Base-by-base conservation (phyloP, 441 rosid genomes). In the Aquilaria agallochum region DNA sequence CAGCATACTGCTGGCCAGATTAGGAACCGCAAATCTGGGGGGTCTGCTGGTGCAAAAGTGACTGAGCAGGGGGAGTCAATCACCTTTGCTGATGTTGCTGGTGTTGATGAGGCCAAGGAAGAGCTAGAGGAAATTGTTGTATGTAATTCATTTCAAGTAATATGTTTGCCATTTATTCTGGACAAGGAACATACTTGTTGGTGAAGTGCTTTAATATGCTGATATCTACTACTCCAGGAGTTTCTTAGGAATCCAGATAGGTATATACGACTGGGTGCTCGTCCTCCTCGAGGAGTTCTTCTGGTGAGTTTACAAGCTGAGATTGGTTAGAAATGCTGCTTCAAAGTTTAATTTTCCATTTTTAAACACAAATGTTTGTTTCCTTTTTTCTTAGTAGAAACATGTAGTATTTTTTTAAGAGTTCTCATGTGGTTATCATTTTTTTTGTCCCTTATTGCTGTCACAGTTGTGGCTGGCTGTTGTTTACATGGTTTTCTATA, bases 41-140 rank as follows among this genome's bases (percentile, higher is more conserved):
- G 90, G 70, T 56, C 87, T 62, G 83, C 78, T 62, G 82, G 84
- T 68, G 68, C 83, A 32, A 92, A 89, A 79, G 83, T 62, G 12
- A 68, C 95, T 44, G 96, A 81, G 20, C 90, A 81, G 62, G 96
- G 96, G 55, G 98, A 86, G 69, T 56, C 79, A 45, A 83, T 95
- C 58, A 89, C 96, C 53, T 95, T 95, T 80, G 91, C 97, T 60
- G 99, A 95, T 74, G 96, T 95, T 68, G 99, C 99, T 40, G 99
- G 97, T 62, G 88, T 95, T 31, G 99, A 95, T 80, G 99, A 92
- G 76, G 99, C 99, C 15, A 95, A 92, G 81, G 99, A 95, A 73
- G 99, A 95, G 80, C 81, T 95, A 33, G 97, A 95, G 78, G 99
- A 95, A 75, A 95, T 95, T 54, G 98, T 95, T 84, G 99, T 92